phyloP scores from a whole-genome alignment of 2,329 filamentous ascomycete genomes.

The Colletotrichum musicola region DNA sequence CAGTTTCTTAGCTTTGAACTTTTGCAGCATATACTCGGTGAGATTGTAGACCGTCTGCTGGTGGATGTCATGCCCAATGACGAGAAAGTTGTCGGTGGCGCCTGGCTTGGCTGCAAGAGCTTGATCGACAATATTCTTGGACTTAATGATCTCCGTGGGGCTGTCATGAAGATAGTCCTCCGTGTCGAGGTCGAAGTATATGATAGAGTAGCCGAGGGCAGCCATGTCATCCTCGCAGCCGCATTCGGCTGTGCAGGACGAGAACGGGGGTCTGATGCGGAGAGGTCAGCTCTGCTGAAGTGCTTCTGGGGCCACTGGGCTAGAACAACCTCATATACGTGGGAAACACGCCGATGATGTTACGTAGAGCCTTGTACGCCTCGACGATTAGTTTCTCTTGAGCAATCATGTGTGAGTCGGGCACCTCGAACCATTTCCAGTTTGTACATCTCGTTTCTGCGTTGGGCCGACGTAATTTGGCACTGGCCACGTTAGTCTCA shows the following conservation, averaged over 20 bases:
- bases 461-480: conserved; percentile 48
- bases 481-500: conserved; percentile 21
- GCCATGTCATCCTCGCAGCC: conserved; percentile 37
- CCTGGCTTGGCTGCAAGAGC: conserved; percentile 46
- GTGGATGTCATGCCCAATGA: conserved; percentile 57
- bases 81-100: conserved; percentile 41
- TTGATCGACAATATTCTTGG: conserved; percentile 52
- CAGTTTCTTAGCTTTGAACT: conserved; percentile 53
- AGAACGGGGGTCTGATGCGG: conserved; percentile 52
- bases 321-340: conserved; percentile 60
- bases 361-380: conserved; percentile 60
- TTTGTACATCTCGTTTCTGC: conserved; percentile 50
- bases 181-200: conserved; percentile 54
- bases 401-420: not conserved
- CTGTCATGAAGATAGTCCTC: conserved; percentile 50
- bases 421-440: conserved; percentile 26
- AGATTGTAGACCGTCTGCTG: conserved; percentile 55
- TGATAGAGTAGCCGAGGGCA: conserved; percentile 51
- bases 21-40: conserved; percentile 51
- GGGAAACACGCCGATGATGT: conserved; percentile 66
- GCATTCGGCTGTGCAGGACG: conserved; percentile 52
- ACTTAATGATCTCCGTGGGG: conserved; percentile 48
- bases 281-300: not conserved
- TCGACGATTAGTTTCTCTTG: conserved; percentile 61
- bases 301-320: not conserved